phyloP scores from a whole-genome alignment of 257 asterid genomes.

The Solanum habrochaites region DNA sequence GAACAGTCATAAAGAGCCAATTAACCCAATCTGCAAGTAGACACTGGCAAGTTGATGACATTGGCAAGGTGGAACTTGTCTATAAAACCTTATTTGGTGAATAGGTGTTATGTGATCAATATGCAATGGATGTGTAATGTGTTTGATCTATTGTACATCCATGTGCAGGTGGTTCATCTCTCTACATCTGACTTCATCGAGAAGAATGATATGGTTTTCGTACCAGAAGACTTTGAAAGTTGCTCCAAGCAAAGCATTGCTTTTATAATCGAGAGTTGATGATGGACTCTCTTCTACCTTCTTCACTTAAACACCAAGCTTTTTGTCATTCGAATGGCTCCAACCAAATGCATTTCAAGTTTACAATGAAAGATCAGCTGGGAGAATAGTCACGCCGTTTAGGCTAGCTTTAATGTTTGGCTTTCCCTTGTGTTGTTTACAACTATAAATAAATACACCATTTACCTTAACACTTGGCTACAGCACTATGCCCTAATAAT shows the following conservation, averaged over 20 bases:
- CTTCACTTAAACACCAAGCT: neutral
- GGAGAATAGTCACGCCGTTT: neutral
- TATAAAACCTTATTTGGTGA: neutral
- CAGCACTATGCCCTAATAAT: neutral
- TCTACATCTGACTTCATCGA: conserved; percentile 37
- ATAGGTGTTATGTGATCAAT: neutral
- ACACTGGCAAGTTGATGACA: neutral
- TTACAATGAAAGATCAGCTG: neutral
- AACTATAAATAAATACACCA: no score
- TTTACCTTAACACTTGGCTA: neutral
- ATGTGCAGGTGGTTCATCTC: conserved; percentile 58
- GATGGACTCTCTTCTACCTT: neutral
- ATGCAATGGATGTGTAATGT: neutral
- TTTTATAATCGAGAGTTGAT: neutral
- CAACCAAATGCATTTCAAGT: neutral
- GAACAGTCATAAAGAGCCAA: neutral
- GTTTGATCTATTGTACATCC: neutral
- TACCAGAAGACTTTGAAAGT: conserved; percentile 25
- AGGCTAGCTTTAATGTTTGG: neutral
- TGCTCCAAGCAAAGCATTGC: neutral
- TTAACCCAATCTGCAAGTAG: neutral
- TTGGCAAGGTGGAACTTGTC: neutral
- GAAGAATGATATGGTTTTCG: conserved; percentile 30
- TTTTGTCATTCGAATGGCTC: neutral
- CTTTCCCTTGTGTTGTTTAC: neutral